Conservation (phyloP, 2,329 filamentous ascomycete genomes). For the Pseudocercospora fuligena region DNA sequence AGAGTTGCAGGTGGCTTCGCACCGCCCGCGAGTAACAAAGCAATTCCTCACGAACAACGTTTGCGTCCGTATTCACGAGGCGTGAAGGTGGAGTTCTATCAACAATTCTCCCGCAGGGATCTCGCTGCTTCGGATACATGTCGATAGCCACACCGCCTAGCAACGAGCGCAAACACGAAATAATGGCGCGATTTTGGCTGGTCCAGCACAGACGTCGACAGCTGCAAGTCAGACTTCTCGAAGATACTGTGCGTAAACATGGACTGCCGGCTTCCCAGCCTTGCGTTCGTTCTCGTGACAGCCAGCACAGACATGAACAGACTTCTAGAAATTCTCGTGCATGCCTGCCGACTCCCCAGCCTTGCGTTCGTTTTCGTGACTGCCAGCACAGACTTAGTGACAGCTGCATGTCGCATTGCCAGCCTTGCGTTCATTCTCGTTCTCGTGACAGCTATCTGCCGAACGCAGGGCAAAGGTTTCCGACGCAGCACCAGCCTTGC, state of each 20-base stretch:
- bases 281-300: background rate
- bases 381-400: no score
- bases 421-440: background rate
- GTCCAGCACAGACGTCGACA: background rate
- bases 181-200: background rate
- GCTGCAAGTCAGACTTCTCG: background rate
- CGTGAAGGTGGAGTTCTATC: background rate
- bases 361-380: background rate
- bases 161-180: background rate
- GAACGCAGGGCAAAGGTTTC: background rate
- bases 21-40: no score
- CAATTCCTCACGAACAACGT: background rate
- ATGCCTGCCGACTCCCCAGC: no score
- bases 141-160: slow-evolving; percentile 9
- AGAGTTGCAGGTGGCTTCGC: no score
- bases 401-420: no score
- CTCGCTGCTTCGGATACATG: background rate
- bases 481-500: background rate
- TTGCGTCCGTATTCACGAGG: background rate
- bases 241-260: no score
- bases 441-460: background rate
- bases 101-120: slow-evolving; percentile 1
- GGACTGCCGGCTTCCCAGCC: background rate
- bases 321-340: background rate
- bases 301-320: background rate